These are phyloP conservation scores for Leishmania guyanensis DNA, from an alignment of 208 protist species.

Conservation along the genomic window DNA sequence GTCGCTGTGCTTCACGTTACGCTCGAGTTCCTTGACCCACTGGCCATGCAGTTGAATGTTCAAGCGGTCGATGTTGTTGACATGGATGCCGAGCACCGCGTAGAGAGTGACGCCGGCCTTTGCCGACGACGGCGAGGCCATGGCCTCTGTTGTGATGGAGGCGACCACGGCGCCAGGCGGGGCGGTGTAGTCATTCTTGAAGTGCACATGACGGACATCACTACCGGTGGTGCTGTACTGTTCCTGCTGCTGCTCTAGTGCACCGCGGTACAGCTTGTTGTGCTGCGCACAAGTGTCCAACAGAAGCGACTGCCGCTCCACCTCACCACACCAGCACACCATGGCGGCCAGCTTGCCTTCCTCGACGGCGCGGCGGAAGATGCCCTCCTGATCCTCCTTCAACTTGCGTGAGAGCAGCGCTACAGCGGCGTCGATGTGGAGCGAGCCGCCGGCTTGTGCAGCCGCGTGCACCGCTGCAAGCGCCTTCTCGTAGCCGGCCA, in stretches of 20 bases:
- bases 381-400: conserved; percentile 42
- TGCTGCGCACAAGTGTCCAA: conserved; percentile 59
- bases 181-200: conserved; percentile 21
- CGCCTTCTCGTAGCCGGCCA: not conserved
- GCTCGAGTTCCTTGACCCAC: conserved; percentile 62
- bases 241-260: conserved; percentile 1
- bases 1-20: conserved; percentile 43
- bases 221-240: not conserved
- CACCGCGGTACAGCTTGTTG: conserved; percentile 44
- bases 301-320: conserved; percentile 70
- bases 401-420: conserved; percentile 74
- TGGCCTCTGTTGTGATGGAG: conserved; percentile 2
- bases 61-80: conserved; percentile 80
- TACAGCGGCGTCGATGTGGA: conserved; percentile 56
- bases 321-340: conserved; percentile 74
- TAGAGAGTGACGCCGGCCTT: conserved; percentile 41
- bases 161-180: conserved; percentile 7
- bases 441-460: not conserved
- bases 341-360: conserved; percentile 48
- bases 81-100: conserved; percentile 73
- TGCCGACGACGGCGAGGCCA: not conserved
- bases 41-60: conserved; percentile 66
- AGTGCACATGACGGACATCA: conserved; percentile 22
- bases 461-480: not conserved
- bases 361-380: conserved; percentile 57